Evolutionary conservation across 306 rosid species (phyloP).

Genomic region (Malus domestica): ASM211411v1 NC_041794.1:23875501-23876000

Average conservation of each 20-base stretch:
- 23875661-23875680: too few relatives aligned
- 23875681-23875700: not conserved
- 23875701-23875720: too few relatives aligned
- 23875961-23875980: not conserved
- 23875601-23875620: not conserved
- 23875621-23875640: not conserved
- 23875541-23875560: not conserved
- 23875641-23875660: too few relatives aligned
- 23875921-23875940: not conserved
- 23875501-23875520: not conserved
- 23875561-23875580: not conserved
- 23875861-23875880: not conserved
- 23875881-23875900: not conserved
- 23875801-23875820: not conserved
- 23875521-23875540: not conserved
- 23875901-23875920: slow-evolving; percentile 2
- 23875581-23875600: not conserved
- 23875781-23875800: not conserved
- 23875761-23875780: too few relatives aligned
- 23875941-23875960: not conserved
- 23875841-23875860: not conserved
- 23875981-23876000: not conserved
- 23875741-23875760: not conserved
- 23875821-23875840: not conserved
- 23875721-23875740: not conserved